Conservation (phyloP, 305 asterid genomes). For the Solanum hybrid region DNA sequence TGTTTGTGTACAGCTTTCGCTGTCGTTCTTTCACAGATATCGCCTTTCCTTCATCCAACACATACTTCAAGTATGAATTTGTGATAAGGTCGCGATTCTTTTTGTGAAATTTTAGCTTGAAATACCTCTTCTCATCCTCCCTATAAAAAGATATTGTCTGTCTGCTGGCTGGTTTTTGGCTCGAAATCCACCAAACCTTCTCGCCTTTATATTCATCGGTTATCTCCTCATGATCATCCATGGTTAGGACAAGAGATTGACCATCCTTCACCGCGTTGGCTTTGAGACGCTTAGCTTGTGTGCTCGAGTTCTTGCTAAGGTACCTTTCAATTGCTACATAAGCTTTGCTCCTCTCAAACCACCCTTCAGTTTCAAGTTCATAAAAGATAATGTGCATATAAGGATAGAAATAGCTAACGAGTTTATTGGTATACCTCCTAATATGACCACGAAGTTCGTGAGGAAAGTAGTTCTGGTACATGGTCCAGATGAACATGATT, state of each 20-base stretch:
- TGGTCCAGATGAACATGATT: constrained; percentile 8
- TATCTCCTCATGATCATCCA: constrained; percentile 7
- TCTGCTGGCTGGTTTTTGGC: background rate
- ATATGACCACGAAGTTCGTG: background rate
- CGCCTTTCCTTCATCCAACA: constrained; percentile 1
- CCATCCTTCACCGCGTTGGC: background rate
- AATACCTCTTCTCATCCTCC: background rate
- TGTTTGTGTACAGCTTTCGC: constrained; percentile 2
- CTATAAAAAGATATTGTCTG: background rate
- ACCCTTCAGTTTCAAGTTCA: background rate
- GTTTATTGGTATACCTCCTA: background rate
- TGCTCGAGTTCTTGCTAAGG: background rate
- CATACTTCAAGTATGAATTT: background rate
- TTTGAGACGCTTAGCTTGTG: background rate
- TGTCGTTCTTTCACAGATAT: constrained; percentile 2
- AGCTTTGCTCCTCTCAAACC: background rate
- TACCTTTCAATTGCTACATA: constrained; percentile 1
- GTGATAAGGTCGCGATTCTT: background rate
- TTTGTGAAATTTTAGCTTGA: constrained; percentile 6
- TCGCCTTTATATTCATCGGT: background rate
- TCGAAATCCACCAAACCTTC: constrained; percentile 7
- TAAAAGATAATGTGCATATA: background rate
- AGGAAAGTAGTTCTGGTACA: constrained; percentile 4
- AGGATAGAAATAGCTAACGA: background rate
- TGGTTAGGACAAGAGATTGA: background rate